A percentile compares a stretch with the other conserved stretches of the same genome.
Conservation (phyloP, 2,329 filamentous ascomycete genomes). For the Fusarium bulbicola region DNA sequence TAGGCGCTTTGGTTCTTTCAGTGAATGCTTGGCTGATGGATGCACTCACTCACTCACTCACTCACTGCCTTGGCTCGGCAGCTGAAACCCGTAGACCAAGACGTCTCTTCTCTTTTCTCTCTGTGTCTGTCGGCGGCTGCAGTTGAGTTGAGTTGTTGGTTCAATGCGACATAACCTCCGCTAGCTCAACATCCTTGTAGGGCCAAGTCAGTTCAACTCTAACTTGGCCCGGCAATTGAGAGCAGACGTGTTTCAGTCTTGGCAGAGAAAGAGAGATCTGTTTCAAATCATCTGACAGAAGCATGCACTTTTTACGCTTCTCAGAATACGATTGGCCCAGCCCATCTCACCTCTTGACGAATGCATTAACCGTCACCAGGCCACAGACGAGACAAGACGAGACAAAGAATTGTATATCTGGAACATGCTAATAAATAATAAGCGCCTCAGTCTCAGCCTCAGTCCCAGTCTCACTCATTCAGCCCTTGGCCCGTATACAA, state of each 20-base stretch:
- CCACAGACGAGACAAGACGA: not conserved
- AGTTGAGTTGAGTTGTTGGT: not conserved
- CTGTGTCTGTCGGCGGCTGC: not conserved
- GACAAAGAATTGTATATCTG: not conserved
- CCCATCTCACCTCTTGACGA: not conserved
- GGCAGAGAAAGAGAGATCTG: not conserved
- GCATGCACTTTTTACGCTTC: not conserved
- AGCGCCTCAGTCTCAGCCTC: not conserved
- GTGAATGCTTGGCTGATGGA: not conserved
- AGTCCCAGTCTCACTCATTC: not conserved
- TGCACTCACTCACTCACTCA: no score
- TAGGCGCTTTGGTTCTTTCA: not conserved
- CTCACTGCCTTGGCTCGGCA: conserved; percentile 36
- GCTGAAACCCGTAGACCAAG: conserved; percentile 26
- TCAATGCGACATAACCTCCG: not conserved
- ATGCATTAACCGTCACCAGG: not conserved
- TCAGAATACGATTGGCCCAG: not conserved
- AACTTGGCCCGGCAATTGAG: not conserved
- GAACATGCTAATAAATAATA: not conserved
- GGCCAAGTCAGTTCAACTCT: not conserved
- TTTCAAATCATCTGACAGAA: not conserved
- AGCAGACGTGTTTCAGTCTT: conserved; percentile 17
- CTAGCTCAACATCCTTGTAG: not conserved
- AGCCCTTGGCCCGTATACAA: conserved; percentile 33
- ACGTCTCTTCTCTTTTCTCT: not conserved